Percentiles rank a stretch among this genome's conserved stretches.
phyloP scores from a whole-genome alignment of 2,329 filamentous ascomycete genomes.

The Emergomyces africanus region DNA sequence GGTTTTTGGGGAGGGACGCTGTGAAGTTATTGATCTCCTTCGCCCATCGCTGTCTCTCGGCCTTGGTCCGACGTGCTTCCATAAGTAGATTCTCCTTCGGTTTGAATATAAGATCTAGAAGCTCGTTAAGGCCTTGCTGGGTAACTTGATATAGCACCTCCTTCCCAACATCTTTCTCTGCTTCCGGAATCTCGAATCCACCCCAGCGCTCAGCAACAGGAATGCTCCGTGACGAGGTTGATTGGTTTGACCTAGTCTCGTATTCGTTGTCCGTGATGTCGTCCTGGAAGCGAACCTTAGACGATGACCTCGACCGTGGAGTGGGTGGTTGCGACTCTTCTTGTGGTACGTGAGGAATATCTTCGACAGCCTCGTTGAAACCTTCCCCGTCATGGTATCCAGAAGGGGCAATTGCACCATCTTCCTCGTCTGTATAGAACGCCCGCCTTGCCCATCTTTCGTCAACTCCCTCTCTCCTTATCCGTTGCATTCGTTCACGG shows the following conservation, averaged over 20 bases:
- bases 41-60: slow-evolving; percentile 44
- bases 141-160: slow-evolving; percentile 86
- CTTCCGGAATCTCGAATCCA: slow-evolving; percentile 64
- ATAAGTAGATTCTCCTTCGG: slow-evolving; percentile 64
- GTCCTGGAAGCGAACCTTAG: slow-evolving; percentile 66
- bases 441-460: slow-evolving; percentile 64
- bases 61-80: slow-evolving; percentile 50
- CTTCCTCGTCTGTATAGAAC: slow-evolving; percentile 78
- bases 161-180: slow-evolving; percentile 70
- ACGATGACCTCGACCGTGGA: slow-evolving; percentile 57
- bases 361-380: slow-evolving; percentile 41
- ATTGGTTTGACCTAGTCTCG: slow-evolving; percentile 58
- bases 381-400: slow-evolving; percentile 40
- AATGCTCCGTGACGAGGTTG: slow-evolving; percentile 58
- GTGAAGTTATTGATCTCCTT: slow-evolving; percentile 28
- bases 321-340: slow-evolving; percentile 30
- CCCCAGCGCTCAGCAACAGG: slow-evolving; percentile 58
- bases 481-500: slow-evolving; percentile 24
- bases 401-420: slow-evolving; percentile 53
- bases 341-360: slow-evolving; percentile 9
- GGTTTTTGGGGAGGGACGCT: slow-evolving; percentile 1
- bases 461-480: slow-evolving; percentile 38
- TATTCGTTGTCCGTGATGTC: slow-evolving; percentile 52
- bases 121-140: slow-evolving; percentile 84
- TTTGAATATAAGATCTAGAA: slow-evolving; percentile 78